phyloP scores from a whole-genome alignment of 306 rosid genomes.

The Lagenaria siceraria region DNA sequence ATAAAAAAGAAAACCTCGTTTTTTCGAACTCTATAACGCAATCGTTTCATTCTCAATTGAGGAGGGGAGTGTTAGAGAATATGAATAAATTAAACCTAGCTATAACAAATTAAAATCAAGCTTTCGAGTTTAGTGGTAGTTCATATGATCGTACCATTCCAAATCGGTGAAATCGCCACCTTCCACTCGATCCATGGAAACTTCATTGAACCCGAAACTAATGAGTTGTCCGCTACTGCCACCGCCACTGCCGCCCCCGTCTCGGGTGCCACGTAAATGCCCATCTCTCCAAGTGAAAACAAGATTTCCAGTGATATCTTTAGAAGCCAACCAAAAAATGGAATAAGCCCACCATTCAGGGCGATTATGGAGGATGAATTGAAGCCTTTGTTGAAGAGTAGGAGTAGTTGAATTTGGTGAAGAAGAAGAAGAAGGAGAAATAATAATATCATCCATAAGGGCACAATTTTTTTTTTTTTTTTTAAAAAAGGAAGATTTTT shows the following conservation, averaged over 20 bases:
- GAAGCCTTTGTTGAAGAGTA: slow-evolving; percentile 28
- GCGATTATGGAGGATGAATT: slow-evolving; percentile 22
- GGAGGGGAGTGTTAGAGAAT: neutral
- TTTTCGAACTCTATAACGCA: too few species aligned
- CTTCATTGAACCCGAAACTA: neutral
- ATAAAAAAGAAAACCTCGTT: too few species aligned
- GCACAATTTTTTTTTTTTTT: too few species aligned
- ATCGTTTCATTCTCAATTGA: neutral
- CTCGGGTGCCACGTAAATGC: slow-evolving; percentile 13
- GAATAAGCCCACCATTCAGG: slow-evolving; percentile 42
- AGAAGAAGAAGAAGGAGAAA: neutral
- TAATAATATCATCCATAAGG: neutral
- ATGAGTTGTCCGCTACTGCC: neutral
- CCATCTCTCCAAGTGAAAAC: slow-evolving; percentile 29
- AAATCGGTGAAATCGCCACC: slow-evolving; percentile 6
- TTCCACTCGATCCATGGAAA: neutral
- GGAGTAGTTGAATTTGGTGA: neutral
- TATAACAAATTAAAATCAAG: neutral
- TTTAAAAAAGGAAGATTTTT: too few species aligned
- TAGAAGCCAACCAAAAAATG: slow-evolving; percentile 40
- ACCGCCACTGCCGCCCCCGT: neutral
- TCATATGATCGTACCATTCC: slow-evolving; percentile 13
- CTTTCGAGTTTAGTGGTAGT: neutral
- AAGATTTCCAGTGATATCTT: neutral
- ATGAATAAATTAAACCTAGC: too few species aligned